A percentile compares a stretch with the other conserved stretches of the same genome.
These are phyloP conservation scores for Phytophthora pseudosyringae DNA, from an alignment of 352 stramenopile genomes.

Conservation along the genomic window DNA sequence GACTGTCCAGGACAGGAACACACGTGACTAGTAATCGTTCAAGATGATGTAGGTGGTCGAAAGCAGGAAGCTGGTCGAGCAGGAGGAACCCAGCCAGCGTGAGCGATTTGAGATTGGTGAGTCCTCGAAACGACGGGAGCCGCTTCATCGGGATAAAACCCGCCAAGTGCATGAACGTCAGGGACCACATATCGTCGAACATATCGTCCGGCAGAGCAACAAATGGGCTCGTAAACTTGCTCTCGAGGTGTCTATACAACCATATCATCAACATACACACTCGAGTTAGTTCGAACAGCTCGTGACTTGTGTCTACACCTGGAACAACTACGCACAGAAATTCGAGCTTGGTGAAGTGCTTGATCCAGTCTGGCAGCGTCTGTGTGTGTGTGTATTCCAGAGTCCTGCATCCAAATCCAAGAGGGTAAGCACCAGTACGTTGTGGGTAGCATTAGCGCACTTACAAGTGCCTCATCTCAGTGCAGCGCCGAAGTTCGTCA, in stretches of 20 bases:
- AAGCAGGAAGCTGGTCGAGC: conserved; percentile 24
- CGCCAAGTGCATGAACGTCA: conserved; percentile 47
- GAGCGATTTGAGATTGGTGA: conserved; percentile 43
- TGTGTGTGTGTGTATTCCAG: conserved; percentile 50
- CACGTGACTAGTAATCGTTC: conserved; percentile 34
- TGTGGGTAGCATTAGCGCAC: background rate
- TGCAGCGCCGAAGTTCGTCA: conserved; percentile 36
- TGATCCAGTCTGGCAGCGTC: conserved; percentile 44
- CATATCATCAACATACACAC: background rate
- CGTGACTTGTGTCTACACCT: background rate
- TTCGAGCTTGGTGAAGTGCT: conserved; percentile 39
- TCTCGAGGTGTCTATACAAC: conserved; percentile 26
- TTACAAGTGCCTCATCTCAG: conserved; percentile 41
- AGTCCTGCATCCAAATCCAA: conserved; percentile 30
- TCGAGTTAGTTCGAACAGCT: background rate
- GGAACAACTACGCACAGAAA: conserved; percentile 50
- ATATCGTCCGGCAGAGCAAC: conserved; percentile 34
- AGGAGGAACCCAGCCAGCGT: conserved; percentile 27
- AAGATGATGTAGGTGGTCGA: conserved; percentile 26
- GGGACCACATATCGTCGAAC: conserved; percentile 41
- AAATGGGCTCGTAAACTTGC: conserved; percentile 25
- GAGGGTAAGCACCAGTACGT: background rate
- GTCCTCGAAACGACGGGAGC: conserved; percentile 37
- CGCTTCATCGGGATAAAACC: conserved; percentile 27
- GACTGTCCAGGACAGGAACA: conserved; percentile 6